phyloP scores from a whole-genome alignment of 805 yeast species.

The Henningerozyma blattae region DNA sequence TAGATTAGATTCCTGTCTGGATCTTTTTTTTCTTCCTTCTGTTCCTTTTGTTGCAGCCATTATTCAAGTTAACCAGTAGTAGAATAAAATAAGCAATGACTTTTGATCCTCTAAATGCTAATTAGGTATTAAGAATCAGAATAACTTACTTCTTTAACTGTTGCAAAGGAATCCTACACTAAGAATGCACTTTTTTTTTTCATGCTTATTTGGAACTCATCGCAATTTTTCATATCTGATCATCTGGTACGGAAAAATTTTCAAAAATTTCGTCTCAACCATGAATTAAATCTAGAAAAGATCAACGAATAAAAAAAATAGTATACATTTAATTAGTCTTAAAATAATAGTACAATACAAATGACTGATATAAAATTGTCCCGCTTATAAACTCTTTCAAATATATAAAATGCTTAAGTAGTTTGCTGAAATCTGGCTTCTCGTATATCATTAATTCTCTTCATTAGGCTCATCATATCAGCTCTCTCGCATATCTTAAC shows the following conservation, averaged over 20 bases:
- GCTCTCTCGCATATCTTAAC: constrained; percentile 70
- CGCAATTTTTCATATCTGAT: no score
- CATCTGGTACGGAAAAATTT: constrained; percentile 4
- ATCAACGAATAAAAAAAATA: neutral
- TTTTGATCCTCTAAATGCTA: neutral
- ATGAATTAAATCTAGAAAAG: constrained; percentile 4
- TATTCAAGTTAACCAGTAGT: neutral
- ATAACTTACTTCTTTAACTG: no score
- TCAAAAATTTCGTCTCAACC: constrained; percentile 12
- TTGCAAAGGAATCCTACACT: no score
- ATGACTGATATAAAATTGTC: no score
- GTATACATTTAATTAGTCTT: no score
- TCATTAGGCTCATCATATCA: constrained; percentile 40
- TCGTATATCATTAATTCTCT: constrained; percentile 40
- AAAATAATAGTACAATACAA: no score
- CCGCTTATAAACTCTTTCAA: no score
- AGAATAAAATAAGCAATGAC: neutral
- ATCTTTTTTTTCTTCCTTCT: constrained; percentile 13
- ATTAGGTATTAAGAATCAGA: no score
- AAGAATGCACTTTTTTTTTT: no score
- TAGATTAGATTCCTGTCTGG: constrained; percentile 12
- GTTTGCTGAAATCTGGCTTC: constrained; percentile 29
- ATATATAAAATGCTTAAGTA: no score
- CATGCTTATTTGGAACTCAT: constrained; percentile 8
- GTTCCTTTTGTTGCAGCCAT: neutral